phyloP scores from a whole-genome alignment of 768 basidiomycete genomes.

The Heimioporus sp. region DNA sequence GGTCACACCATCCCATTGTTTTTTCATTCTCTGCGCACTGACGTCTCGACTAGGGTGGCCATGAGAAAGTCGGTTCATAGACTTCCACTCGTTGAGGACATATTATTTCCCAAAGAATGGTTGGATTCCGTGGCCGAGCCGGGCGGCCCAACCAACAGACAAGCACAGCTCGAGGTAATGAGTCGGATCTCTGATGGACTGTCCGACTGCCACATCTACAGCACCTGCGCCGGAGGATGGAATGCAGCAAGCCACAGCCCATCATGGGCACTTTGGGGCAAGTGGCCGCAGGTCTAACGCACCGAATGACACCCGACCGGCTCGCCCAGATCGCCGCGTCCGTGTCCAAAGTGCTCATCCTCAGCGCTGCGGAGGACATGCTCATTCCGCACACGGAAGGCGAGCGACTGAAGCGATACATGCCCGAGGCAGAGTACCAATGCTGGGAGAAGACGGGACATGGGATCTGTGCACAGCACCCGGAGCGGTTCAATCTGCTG shows the following conservation, averaged over 20 bases:
- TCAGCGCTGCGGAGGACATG: constrained; percentile 69
- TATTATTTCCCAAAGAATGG: constrained; percentile 65
- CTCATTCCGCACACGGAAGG: constrained; percentile 55
- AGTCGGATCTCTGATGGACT: neutral
- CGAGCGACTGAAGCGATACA: constrained; percentile 47
- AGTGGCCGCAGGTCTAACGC: constrained; percentile 65
- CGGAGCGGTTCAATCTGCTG: constrained; percentile 50
- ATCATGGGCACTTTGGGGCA: constrained; percentile 68
- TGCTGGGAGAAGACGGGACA: constrained; percentile 66
- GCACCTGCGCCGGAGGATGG: constrained; percentile 45
- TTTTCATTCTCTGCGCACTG: neutral
- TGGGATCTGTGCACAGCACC: constrained; percentile 51
- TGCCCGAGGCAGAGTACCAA: constrained; percentile 58
- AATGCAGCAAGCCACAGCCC: constrained; percentile 55
- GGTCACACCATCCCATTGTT: constrained; percentile 17
- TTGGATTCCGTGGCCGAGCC: constrained; percentile 49
- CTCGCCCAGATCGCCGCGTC: constrained; percentile 47
- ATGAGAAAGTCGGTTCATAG: constrained; percentile 44
- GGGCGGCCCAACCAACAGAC: constrained; percentile 59
- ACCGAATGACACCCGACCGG: constrained; percentile 50
- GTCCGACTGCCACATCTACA: constrained; percentile 22
- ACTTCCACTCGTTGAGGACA: constrained; percentile 49
- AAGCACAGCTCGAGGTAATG: constrained; percentile 55
- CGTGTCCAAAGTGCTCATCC: constrained; percentile 63
- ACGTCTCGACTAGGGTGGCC: constrained; percentile 31